A percentile compares a stretch with the other conserved stretches of the same genome.
Conservation (phyloP, 2,329 filamentous ascomycete genomes). For the Paramyrothecium roridum region DNA sequence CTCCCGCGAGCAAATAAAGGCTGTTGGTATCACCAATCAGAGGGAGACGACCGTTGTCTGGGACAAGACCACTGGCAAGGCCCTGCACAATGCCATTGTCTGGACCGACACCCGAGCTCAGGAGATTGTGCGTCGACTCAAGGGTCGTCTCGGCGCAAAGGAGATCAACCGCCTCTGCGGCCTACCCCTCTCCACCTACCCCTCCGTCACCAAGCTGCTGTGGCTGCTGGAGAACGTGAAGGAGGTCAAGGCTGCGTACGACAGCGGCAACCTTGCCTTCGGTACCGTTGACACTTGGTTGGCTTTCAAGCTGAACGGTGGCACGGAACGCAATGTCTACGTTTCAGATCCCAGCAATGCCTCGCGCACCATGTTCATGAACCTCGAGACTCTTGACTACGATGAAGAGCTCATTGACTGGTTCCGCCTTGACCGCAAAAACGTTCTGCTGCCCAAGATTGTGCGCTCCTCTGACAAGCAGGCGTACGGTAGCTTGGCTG, state of each 20-base stretch:
- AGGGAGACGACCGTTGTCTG: slow-evolving; percentile 79
- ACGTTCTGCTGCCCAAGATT: slow-evolving; percentile 72
- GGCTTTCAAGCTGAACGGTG: slow-evolving; percentile 75
- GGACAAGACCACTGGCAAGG: slow-evolving; percentile 73
- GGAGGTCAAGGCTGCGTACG: slow-evolving; percentile 67
- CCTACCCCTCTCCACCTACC: slow-evolving; percentile 78
- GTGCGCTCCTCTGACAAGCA: slow-evolving; percentile 68
- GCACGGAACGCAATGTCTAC: slow-evolving; percentile 59
- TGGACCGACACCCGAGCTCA: slow-evolving; percentile 82
- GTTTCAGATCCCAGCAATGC: slow-evolving; percentile 81
- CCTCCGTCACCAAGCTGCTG: slow-evolving; percentile 72
- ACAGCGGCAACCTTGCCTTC: slow-evolving; percentile 68
- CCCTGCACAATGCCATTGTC: slow-evolving; percentile 77
- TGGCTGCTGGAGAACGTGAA: slow-evolving; percentile 72
- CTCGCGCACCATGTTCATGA: slow-evolving; percentile 87
- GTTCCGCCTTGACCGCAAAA: slow-evolving; percentile 68
- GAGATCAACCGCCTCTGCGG: slow-evolving; percentile 68
- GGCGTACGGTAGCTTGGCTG: slow-evolving; percentile 63
- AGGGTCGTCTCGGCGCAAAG: slow-evolving; percentile 61
- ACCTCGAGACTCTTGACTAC: slow-evolving; percentile 72
- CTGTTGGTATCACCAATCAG: slow-evolving; percentile 80
- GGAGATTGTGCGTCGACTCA: slow-evolving; percentile 69
- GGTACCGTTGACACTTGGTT: slow-evolving; percentile 82
- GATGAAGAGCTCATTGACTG: slow-evolving; percentile 71
- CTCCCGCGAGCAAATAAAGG: slow-evolving; percentile 64